Base-by-base conservation (phyloP, 1,284 basidiomycete species). In the Rhodotorula sp. region DNA sequence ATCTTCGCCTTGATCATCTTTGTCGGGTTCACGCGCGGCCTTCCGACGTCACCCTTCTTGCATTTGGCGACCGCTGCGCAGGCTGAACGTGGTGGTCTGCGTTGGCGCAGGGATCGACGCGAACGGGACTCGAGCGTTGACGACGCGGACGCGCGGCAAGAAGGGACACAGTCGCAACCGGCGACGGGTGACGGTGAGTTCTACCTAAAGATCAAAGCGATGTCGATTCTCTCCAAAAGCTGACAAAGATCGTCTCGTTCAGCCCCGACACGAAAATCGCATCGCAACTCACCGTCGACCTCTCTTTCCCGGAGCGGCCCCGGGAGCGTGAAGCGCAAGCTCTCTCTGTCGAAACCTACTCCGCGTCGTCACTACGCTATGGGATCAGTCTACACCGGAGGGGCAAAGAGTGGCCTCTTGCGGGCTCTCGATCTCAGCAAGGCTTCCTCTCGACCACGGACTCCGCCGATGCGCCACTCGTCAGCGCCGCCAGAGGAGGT, bases 1-100 rank as follows among this genome's bases (percentile, higher is more conserved):
- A 84, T 94, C 3, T 84, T 93, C 3, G 86, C 87, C 0, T 88
- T 95, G 3, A 85, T 94, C 39, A 84, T 93, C 16, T 93, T 94
- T 80, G 89, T 94, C 81, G 87, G 87, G 12, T 84, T 94, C 64
- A 95, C 93, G 4, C 87, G 92, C 12, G 91, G 91, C 1, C 90
- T 90, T 0, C 82, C 78, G 3, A 77, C 70, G 0, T 69, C 73
- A 4, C 77, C 77, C 0, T 72, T 78, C 64, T 56, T 77, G 1
- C 73, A 74, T 20, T 51, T 76, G 58, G 70, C 65, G 0, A 34
- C 62, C 4, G 18, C 62, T 16, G 26, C 26, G 12, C 26, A 29
- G 26, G 26, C n/a, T 14, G 54, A 29, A 21, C 54, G 54, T 3
- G 26, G 39, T 43, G 39, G 54, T 26, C n/a, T 56, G 26, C 26